Percentiles rank a stretch among this genome's conserved stretches.
Evolutionary conservation across 768 basidiomycete genomes (phyloP).

Genomic region (Gautieria morchelliformis): DNA sequence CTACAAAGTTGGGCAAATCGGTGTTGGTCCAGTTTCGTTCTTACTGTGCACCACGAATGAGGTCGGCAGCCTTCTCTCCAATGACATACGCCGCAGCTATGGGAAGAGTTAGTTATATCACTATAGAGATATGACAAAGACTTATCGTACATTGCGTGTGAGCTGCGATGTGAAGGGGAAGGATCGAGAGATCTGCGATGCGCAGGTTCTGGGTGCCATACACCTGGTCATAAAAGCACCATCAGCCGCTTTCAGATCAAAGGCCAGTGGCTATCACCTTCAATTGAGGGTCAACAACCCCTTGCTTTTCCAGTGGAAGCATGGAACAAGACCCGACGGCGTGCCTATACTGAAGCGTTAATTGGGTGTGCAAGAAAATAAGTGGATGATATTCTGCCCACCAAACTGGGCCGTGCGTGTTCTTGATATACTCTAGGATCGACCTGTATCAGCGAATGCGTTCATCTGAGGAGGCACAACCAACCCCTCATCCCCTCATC

Average conservation of each 20-base stretch:
- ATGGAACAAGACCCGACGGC: constrained; percentile 47
- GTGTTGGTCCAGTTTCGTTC: no score
- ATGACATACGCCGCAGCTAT: constrained; percentile 36
- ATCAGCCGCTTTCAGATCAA: not conserved
- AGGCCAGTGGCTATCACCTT: constrained; percentile 24
- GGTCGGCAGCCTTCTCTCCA: constrained; percentile 30
- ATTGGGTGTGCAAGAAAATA: no score
- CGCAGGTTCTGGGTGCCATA: constrained; percentile 51
- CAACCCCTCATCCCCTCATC: constrained; percentile 27
- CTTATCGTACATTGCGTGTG: constrained; percentile 14
- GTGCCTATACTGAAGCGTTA: constrained; percentile 21
- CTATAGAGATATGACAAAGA: no score
- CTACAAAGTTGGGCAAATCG: no score
- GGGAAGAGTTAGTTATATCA: no score
- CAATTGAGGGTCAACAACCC: constrained; percentile 53
- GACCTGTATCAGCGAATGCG: constrained; percentile 6
- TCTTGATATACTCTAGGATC: constrained; percentile 17
- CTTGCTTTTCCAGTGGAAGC: constrained; percentile 49
- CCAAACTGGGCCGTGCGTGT: constrained; percentile 13
- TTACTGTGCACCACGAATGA: not conserved
- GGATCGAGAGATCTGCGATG: constrained; percentile 46
- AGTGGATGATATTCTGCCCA: constrained; percentile 10
- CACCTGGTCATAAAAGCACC: constrained; percentile 26
- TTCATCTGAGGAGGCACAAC: not conserved
- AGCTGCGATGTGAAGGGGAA: constrained; percentile 30